Evolutionary conservation across 2,329 filamentous ascomycete genomes (phyloP).

Genomic region (Diaporthe vaccinii): DNA sequence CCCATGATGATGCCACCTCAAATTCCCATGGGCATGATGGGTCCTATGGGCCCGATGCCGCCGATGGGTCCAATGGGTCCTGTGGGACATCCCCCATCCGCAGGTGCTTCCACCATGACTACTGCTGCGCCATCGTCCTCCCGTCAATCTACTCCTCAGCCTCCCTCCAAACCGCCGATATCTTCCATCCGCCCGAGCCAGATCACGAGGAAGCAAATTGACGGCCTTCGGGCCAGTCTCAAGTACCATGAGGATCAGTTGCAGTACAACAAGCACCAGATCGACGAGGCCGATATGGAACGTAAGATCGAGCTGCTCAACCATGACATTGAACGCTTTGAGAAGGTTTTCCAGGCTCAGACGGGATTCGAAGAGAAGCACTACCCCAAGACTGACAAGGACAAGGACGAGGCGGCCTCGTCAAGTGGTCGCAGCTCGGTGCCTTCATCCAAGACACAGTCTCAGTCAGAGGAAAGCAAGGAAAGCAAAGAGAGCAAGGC

Average conservation of each 20-base stretch:
- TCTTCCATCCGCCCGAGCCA: constrained; percentile 73
- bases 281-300: constrained; percentile 68
- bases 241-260: constrained; percentile 71
- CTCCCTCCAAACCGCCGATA: constrained; percentile 56
- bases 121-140: constrained; percentile 40
- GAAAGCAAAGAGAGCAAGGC: constrained; percentile 40
- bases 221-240: constrained; percentile 64
- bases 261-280: constrained; percentile 73
- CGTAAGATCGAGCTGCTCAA: constrained; percentile 58
- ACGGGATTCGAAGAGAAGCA: constrained; percentile 59
- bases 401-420: constrained; percentile 40
- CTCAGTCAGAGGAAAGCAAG: constrained; percentile 41
- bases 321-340: constrained; percentile 57
- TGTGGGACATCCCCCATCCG: constrained; percentile 4
- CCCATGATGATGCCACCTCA: constrained; percentile 46
- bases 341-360: constrained; percentile 60
- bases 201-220: constrained; percentile 72
- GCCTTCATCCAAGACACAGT: constrained; percentile 46
- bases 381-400: constrained; percentile 54
- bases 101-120: constrained; percentile 15
- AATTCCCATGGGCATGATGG: constrained; percentile 43
- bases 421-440: constrained; percentile 43
- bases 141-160: constrained; percentile 43
- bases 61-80: not conserved
- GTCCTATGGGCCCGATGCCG: constrained; percentile 32